Percentiles rank a stretch among this genome's conserved stretches.
Conservation (phyloP, 768 basidiomycete genomes). For the Psilocybe tampanensis region DNA sequence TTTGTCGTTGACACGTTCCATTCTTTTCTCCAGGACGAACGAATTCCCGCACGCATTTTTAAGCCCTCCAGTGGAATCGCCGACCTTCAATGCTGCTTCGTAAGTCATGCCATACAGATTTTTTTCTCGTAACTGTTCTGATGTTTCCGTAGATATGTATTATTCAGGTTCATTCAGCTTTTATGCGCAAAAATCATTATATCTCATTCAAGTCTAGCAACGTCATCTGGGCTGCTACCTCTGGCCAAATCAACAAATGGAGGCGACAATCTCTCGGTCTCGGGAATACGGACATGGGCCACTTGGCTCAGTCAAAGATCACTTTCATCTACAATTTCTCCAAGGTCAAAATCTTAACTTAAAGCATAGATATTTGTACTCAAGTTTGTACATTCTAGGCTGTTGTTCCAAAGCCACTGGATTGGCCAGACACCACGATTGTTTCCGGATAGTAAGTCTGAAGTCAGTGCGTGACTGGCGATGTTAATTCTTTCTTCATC, state of each 20-base stretch:
- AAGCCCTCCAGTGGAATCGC: constrained; percentile 62
- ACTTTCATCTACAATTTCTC: constrained; percentile 72
- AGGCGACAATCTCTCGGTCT: constrained; percentile 52
- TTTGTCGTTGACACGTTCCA: too few species aligned
- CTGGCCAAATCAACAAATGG: constrained; percentile 70
- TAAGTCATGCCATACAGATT: constrained; percentile 28
- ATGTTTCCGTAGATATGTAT: constrained; percentile 44
- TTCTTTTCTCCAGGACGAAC: constrained; percentile 43
- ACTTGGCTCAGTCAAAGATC: constrained; percentile 59
- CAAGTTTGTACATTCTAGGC: constrained; percentile 26
- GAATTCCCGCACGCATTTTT: constrained; percentile 70
- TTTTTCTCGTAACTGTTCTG: neutral
- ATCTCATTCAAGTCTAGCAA: constrained; percentile 36
- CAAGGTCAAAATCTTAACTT: constrained; percentile 33
- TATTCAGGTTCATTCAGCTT: constrained; percentile 52
- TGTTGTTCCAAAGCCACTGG: constrained; percentile 71
- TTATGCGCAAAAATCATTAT: neutral
- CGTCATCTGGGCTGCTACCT: constrained; percentile 69
- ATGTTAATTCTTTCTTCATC: neutral
- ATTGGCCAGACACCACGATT: constrained; percentile 62
- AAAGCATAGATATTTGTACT: neutral
- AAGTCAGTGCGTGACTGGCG: neutral
- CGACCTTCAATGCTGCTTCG: constrained; percentile 63
- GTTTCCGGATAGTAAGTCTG: constrained; percentile 57
- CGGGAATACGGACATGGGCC: constrained; percentile 58